A percentile compares a stretch with the other conserved stretches of the same genome.
phyloP scores from a whole-genome alignment of 2,329 filamentous ascomycete species.

The Simplicillium aogashimaense region DNA sequence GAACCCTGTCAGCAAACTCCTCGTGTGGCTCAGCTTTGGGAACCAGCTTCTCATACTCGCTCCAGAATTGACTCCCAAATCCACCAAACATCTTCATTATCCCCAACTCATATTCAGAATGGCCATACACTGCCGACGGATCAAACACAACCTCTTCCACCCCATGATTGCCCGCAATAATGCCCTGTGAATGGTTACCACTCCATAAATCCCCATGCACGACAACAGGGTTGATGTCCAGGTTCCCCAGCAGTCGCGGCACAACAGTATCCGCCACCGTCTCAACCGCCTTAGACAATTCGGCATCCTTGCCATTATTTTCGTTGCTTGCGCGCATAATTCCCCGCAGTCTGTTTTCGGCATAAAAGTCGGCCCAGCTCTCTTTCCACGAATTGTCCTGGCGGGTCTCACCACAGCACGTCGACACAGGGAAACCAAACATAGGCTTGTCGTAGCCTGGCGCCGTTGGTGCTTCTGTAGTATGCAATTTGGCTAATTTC shows the following conservation, averaged over 20 bases:
- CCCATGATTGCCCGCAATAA: conserved; percentile 43
- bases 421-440: conserved; percentile 79
- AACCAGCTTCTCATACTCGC: conserved; percentile 65
- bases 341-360: conserved; percentile 59
- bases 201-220: conserved; percentile 93
- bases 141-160: conserved; percentile 75
- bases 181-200: conserved; percentile 65
- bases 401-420: conserved; percentile 76
- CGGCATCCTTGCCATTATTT: conserved; percentile 54
- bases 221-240: conserved; percentile 64
- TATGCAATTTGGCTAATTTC: conserved; percentile 73
- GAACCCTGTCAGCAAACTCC: conserved; percentile 78
- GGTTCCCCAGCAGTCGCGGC: conserved; percentile 63
- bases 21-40: conserved; percentile 70
- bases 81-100: conserved; percentile 98
- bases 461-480: conserved; percentile 58
- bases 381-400: conserved; percentile 68
- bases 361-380: conserved; percentile 82
- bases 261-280: conserved; percentile 55
- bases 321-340: conserved; percentile 49
- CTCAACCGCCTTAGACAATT: conserved; percentile 56
- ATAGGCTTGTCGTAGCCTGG: conserved; percentile 46
- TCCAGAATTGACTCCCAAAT: conserved; percentile 61
- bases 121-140: conserved; percentile 70
- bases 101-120: conserved; percentile 82